phyloP scores from a whole-genome alignment of 768 basidiomycete species.

The Lentinula aciculospora region DNA sequence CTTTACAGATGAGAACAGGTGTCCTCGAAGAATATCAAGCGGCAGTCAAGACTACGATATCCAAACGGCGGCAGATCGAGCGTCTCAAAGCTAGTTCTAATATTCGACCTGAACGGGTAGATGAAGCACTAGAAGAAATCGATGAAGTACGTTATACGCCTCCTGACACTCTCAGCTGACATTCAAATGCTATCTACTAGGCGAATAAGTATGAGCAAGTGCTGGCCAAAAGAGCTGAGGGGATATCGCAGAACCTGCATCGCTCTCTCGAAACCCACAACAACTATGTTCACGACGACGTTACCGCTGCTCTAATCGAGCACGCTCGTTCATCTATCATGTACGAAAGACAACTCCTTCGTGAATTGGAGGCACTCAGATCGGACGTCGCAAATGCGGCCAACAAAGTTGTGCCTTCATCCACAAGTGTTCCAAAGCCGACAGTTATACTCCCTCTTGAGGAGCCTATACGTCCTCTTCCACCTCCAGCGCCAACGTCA shows the following conservation, averaged over 20 bases:
- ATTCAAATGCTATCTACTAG: constrained; percentile 31
- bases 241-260: constrained; percentile 92
- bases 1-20: constrained; percentile 80
- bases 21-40: constrained; percentile 93
- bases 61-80: constrained; percentile 88
- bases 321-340: constrained; percentile 89
- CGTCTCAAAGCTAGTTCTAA: constrained; percentile 80
- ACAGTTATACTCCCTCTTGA: constrained; percentile 58
- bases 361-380: constrained; percentile 81
- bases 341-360: constrained; percentile 84
- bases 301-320: constrained; percentile 85
- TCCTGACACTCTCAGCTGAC: neutral
- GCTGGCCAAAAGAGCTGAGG: constrained; percentile 79
- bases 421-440: constrained; percentile 55
- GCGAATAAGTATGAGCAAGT: constrained; percentile 87
- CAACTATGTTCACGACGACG: constrained; percentile 83
- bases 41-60: constrained; percentile 90
- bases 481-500: constrained; percentile 13
- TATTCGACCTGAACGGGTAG: constrained; percentile 80
- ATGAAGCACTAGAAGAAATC: constrained; percentile 88
- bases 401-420: constrained; percentile 45
- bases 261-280: constrained; percentile 82
- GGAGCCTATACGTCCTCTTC: constrained; percentile 37
- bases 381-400: constrained; percentile 69
- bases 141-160: constrained; percentile 61